Percentiles rank a stretch among this genome's conserved stretches.
Evolutionary conservation across 1,284 basidiomycete genomes (phyloP).

Genomic region (Earliella scabrosa): DNA sequence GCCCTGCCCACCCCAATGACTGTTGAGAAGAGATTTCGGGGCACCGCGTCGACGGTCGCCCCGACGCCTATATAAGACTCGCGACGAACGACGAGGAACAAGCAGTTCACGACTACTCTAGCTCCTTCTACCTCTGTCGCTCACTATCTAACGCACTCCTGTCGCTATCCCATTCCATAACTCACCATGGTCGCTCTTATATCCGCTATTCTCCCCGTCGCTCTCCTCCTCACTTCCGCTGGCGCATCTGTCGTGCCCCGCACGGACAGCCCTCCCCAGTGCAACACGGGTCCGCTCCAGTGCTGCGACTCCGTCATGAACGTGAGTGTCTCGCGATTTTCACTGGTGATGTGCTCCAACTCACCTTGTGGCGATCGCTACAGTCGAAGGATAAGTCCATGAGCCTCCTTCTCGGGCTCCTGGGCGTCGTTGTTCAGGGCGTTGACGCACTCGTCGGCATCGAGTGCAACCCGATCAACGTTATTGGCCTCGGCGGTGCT

Average conservation of each 20-base stretch:
- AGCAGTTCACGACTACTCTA: no score
- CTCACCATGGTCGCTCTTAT: not conserved
- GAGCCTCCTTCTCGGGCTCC: conserved; percentile 14
- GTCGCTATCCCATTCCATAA: no score
- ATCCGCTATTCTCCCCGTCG: not conserved
- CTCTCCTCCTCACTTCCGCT: not conserved
- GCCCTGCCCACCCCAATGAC: no score
- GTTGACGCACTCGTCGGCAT: conserved; percentile 16
- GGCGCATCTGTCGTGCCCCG: not conserved
- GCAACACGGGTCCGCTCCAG: conserved; percentile 28
- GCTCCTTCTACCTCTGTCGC: no score
- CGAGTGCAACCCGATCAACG: conserved; percentile 23
- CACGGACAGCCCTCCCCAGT: not conserved
- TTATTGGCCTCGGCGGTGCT: conserved; percentile 7
- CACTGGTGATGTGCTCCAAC: no score
- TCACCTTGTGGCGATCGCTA: no score
- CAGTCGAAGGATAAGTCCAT: no score
- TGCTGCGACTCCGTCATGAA: conserved; percentile 28
- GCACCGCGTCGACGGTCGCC: no score
- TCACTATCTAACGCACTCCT: no score
- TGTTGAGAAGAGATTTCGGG: no score
- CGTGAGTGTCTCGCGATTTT: conserved; percentile 10
- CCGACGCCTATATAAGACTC: no score
- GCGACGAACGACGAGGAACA: no score
- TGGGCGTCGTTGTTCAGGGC: conserved; percentile 19